phyloP scores from a whole-genome alignment of 768 basidiomycete genomes.

The Phylloporus sp. region DNA sequence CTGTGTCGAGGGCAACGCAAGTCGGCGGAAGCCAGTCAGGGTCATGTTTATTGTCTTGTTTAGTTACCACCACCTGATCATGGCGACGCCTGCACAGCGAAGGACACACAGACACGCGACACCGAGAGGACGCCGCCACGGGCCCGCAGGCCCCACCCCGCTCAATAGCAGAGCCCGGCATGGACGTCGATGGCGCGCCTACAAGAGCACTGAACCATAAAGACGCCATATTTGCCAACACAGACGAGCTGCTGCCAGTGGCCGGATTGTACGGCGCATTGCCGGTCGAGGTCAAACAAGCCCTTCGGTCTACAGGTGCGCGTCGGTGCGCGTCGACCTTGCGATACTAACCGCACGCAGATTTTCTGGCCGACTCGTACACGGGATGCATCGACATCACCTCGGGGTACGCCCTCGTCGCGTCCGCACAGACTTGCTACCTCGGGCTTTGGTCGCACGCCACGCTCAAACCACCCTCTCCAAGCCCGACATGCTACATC shows the following conservation, averaged over 20 bases:
- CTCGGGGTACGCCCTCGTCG: slow-evolving; percentile 71
- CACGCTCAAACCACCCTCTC: slow-evolving; percentile 55
- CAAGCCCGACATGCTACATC: slow-evolving; percentile 71
- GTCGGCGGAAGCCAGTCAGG: slow-evolving; percentile 46
- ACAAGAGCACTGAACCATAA: slow-evolving; percentile 28
- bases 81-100: slow-evolving; percentile 54
- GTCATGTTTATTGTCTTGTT: slow-evolving; percentile 9
- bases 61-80: slow-evolving; percentile 9
- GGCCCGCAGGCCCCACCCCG: slow-evolving; percentile 22
- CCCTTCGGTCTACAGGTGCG: slow-evolving; percentile 61
- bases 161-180: slow-evolving; percentile 44
- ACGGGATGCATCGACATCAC: slow-evolving; percentile 65
- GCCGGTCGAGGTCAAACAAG: slow-evolving; percentile 70
- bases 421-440: slow-evolving; percentile 69
- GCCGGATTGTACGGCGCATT: slow-evolving; percentile 65
- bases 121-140: slow-evolving; percentile 25
- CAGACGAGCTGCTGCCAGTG: slow-evolving; percentile 62
- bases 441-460: slow-evolving; percentile 85
- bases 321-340: not conserved
- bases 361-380: slow-evolving; percentile 63
- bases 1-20: slow-evolving; percentile 61
- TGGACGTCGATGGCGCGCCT: slow-evolving; percentile 63
- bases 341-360: too few relatives aligned
- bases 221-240: slow-evolving; percentile 59
- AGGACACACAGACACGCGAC: slow-evolving; percentile 37